phyloP scores from a whole-genome alignment of 1,139 yeast genomes.

The Tardiomyces blankii region DNA sequence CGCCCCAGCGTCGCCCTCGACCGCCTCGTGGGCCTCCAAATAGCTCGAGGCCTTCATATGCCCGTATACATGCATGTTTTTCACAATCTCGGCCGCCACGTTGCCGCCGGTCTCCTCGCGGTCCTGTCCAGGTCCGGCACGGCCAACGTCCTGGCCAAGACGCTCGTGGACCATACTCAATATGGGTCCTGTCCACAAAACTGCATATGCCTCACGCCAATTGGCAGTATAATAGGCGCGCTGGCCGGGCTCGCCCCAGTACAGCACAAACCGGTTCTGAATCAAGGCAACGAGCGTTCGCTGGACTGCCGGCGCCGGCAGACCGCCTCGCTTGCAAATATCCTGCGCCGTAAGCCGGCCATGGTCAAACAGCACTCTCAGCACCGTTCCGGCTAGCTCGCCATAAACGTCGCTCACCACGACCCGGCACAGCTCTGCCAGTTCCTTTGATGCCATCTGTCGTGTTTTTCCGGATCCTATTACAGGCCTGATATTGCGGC shows the following conservation, averaged over 20 bases:
- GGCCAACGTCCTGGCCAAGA: constrained; percentile 22
- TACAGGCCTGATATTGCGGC: too few species aligned
- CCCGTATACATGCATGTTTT: constrained; percentile 54
- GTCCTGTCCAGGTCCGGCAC: too few species aligned
- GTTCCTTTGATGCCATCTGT: constrained; percentile 22
- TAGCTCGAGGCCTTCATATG: constrained; percentile 55
- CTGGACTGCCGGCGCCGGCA: constrained; percentile 23
- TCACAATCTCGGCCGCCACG: constrained; percentile 53
- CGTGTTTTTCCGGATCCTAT: not conserved
- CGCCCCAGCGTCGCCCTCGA: constrained; percentile 20
- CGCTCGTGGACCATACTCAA: constrained; percentile 42
- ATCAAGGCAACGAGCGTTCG: constrained; percentile 29
- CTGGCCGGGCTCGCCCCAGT: constrained; percentile 19
- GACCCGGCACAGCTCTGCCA: constrained; percentile 24
- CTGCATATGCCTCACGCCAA: constrained; percentile 50
- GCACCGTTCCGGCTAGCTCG: constrained; percentile 25
- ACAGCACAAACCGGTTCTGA: constrained; percentile 30
- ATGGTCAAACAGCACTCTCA: constrained; percentile 21
- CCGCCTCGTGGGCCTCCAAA: constrained; percentile 28
- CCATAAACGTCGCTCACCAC: constrained; percentile 28
- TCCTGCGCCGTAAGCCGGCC: constrained; percentile 27
- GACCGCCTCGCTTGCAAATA: constrained; percentile 18
- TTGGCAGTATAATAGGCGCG: constrained; percentile 44
- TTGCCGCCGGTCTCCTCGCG: constrained; percentile 11
- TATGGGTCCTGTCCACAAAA: constrained; percentile 72